Evolutionary conservation across 2,329 filamentous ascomycete species (phyloP), one percentile per base, ranked within the genome.

Genomic region (Aspergillus alliaceus): DNA sequence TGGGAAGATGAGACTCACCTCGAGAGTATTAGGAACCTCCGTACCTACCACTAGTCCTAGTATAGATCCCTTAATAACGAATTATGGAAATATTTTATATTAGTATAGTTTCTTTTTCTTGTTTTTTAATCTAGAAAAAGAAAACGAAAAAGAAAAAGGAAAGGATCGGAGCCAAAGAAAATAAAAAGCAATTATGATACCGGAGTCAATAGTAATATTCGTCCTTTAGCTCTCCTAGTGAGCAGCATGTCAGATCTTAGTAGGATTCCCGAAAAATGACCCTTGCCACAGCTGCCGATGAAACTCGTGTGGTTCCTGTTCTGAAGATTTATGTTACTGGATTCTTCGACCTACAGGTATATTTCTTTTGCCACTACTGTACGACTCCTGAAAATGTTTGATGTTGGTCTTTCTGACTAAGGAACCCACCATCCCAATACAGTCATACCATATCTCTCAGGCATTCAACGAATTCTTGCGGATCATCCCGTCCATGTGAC

Each of bases 231-330:
- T 15, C n/a, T 27, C n/a, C 24, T 25, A 27, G 40, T 27, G 44
- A 18, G 42, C 25, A 20, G 42, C 42, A 47, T 47, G 42, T 31
- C 24, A 47, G 42, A 48, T 48, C 44, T 32, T 6, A 48, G 44
- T 8, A n/a, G n/a, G 15, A 15, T 32, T 48, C 44, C 56, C 52
- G 37, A 51, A 29, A 18, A 31, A 50, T 18, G 49, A 52, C 44
- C 51, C 57, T 56, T 49, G 57, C 53, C 42, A 56, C 53, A 56
- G 50, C 46, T 48, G n/a, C 27, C 12, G 27, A 32, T 48, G 44
- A 32, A 48, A 31, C 44, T 47, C 20, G 14, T 20, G 37, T 22
- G 11, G 32, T 35, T 35, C 32, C 18, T 40, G 37, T 8, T n/a
- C n/a, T 24, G 18, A 6, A 34, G 6, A 35, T n/a, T 14, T n/a